A percentile compares a stretch with the other conserved stretches of the same genome.
phyloP scores from a whole-genome alignment of 2,329 filamentous ascomycete species.

The Cordyceps cicadae region DNA sequence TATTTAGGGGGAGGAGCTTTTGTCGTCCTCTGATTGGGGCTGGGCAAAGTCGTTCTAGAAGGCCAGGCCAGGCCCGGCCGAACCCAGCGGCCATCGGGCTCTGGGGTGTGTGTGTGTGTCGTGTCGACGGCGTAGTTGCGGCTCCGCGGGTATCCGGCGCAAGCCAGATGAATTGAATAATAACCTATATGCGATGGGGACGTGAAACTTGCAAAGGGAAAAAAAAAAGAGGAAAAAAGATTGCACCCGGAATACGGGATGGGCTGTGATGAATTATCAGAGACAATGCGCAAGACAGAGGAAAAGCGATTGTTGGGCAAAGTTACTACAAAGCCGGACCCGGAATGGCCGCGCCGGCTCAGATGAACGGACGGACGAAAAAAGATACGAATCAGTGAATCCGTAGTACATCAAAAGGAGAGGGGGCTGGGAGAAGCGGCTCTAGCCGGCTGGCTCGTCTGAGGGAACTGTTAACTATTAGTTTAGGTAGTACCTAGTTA shows the following conservation, averaged over 20 bases:
- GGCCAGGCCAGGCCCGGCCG: neutral
- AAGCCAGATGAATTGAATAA: neutral
- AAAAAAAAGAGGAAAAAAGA: neutral
- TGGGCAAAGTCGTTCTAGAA: neutral
- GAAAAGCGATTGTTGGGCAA: neutral
- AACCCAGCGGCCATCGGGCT: neutral
- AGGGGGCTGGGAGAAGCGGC: neutral
- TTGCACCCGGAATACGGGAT: neutral
- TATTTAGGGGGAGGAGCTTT: slow-evolving; percentile 1
- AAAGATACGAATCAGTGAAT: too few species aligned
- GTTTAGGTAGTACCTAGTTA: too few species aligned
- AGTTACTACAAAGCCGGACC: neutral
- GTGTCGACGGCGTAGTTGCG: neutral
- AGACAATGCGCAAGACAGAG: neutral
- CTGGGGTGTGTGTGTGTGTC: neutral
- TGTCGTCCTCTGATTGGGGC: neutral
- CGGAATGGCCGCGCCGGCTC: neutral
- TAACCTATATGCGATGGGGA: neutral
- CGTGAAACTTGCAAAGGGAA: neutral
- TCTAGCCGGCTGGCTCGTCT: neutral
- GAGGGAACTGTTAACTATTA: neutral
- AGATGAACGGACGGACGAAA: neutral
- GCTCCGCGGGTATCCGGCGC: slow-evolving; percentile 8
- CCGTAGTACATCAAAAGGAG: too few species aligned
- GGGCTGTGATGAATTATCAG: neutral